These are phyloP conservation scores for Eurotiales sp. DNA, from an alignment of 2,329 filamentous ascomycete genomes.

Conservation along the genomic window DNA sequence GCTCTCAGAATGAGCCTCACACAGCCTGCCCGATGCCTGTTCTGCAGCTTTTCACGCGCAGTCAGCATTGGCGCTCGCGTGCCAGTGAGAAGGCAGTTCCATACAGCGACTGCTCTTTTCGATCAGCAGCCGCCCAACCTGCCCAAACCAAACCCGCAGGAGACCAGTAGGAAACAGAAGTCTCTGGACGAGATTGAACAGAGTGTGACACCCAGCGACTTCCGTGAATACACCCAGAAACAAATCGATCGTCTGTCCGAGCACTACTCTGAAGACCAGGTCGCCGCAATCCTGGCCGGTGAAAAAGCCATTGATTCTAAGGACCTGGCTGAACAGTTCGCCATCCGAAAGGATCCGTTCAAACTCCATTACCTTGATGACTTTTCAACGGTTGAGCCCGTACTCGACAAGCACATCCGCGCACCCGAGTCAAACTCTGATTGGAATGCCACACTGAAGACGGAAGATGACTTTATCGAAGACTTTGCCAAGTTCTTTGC, in stretches of 20 bases:
- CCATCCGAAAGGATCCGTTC: constrained; percentile 68
- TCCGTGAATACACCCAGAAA: constrained; percentile 61
- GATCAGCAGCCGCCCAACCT: constrained; percentile 39
- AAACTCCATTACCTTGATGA: constrained; percentile 75
- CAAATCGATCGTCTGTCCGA: constrained; percentile 61
- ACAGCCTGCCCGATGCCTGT: constrained; percentile 48
- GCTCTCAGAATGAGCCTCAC: constrained; percentile 46
- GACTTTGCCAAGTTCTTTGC: constrained; percentile 51
- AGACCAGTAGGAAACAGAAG: constrained; percentile 32
- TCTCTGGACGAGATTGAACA: constrained; percentile 20
- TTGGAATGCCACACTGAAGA: constrained; percentile 59
- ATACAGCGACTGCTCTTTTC: constrained; percentile 39
- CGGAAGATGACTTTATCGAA: constrained; percentile 57
- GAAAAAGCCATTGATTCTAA: constrained; percentile 70
- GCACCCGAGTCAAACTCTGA: constrained; percentile 49
- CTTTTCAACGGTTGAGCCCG: constrained; percentile 70
- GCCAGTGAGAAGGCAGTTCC: constrained; percentile 46
- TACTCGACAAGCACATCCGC: constrained; percentile 67
- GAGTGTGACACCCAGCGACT: constrained; percentile 25
- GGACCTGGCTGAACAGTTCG: constrained; percentile 71
- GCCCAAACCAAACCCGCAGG: constrained; percentile 13
- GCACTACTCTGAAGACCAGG: constrained; percentile 75
- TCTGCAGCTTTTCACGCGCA: constrained; percentile 46
- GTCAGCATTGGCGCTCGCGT: constrained; percentile 35
- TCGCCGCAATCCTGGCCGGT: constrained; percentile 75